Evolutionary conservation across 1,284 basidiomycete genomes (phyloP), one percentile per base, ranked within the genome.

Genomic region (Ceratobasidium sp.): DNA sequence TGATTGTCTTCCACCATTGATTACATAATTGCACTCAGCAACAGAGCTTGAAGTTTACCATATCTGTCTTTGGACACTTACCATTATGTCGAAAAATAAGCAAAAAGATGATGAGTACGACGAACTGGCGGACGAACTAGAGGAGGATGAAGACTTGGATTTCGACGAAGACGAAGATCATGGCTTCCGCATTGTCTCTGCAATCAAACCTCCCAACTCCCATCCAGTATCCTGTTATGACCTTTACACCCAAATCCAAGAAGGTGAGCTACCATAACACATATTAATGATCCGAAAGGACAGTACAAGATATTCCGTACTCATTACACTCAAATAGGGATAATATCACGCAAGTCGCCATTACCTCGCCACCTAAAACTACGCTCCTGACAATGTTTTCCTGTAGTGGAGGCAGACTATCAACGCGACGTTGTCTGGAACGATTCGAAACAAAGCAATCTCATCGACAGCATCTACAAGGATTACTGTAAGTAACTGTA

Each of bases 381-480:
- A 34, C n/a, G 6, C 45, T 20, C 12, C 2, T n/a, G 31, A 40
- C 34, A 6, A 25, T 40, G 38, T 40, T 40, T 40, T 40, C 38
- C n/a, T 49, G 20, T 29, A 64, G 60, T 64, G 47, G 60, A 64
- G 31, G 60, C 60, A 2, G 60, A 64, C 4, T 64, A 64, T 31
- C 60, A 64, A 38, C 45, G 60, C 27, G 90, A 88, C 69, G 81
- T 91, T 25, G 90, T 92, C 1, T 92, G 90, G 90, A 79, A 87
- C 0, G 84, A 85, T 70, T 76, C 76, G 47, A 92, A 91, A 73
- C 89, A 92, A 73, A 82, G 85, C 54, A 82, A 82, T 38, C 83
- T 92, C n/a, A 85, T 92, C 27, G 87, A 91, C 74, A 91, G 90
- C 0, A 80, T 92, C n/a, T 88, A 86, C 71, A 86, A 85, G 60